Percentiles rank a stretch among this genome's conserved stretches.
phyloP scores from a whole-genome alignment of 768 basidiomycete genomes.

The Lanmaoa rubissima region DNA sequence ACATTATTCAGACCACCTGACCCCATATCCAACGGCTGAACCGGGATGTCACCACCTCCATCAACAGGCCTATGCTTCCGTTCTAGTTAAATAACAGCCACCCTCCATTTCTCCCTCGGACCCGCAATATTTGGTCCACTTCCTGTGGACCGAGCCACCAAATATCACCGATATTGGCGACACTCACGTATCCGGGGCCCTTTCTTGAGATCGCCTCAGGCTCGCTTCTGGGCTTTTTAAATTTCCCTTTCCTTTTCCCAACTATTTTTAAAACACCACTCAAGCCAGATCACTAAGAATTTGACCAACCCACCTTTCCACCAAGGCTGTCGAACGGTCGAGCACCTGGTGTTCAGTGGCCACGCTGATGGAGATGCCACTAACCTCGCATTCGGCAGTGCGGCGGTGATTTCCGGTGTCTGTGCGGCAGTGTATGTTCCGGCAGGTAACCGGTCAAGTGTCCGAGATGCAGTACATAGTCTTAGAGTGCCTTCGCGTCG shows the following conservation, averaged over 20 bases:
- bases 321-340: neutral
- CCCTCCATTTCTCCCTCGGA: slow-evolving; percentile 20
- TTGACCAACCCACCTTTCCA: neutral
- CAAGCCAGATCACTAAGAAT: neutral
- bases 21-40: neutral
- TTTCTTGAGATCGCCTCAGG: slow-evolving; percentile 9
- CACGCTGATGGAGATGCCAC: neutral
- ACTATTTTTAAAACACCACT: slow-evolving; percentile 14
- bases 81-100: neutral
- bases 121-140: slow-evolving; percentile 19
- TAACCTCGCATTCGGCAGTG: neutral
- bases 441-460: neutral
- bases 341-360: neutral
- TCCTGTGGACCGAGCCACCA: neutral
- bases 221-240: slow-evolving; percentile 16
- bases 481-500: neutral
- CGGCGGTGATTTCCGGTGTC: slow-evolving; percentile 13
- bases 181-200: neutral
- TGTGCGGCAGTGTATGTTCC: slow-evolving; percentile 8
- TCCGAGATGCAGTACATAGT: no score
- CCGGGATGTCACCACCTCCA: slow-evolving; percentile 4
- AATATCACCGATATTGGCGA: slow-evolving; percentile 17
- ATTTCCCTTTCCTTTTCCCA: neutral
- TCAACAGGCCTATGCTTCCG: slow-evolving; percentile 21
- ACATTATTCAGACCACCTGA: neutral